These are phyloP conservation scores for Apiospora rasikravindrae DNA, from an alignment of 2,329 filamentous ascomycete species.

Conservation along the genomic window DNA sequence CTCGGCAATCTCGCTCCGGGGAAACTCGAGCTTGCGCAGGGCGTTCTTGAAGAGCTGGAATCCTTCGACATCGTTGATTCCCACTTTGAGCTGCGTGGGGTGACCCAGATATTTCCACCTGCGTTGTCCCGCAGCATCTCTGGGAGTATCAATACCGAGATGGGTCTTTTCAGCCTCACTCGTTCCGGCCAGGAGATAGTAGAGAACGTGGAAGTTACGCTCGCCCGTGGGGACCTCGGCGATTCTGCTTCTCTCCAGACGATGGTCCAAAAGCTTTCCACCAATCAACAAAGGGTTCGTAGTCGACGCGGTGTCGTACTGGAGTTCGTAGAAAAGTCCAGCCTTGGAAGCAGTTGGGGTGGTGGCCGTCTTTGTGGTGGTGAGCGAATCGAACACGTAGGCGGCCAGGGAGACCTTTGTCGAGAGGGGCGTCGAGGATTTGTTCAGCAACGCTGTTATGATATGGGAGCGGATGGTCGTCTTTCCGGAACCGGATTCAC, in stretches of 20 bases:
- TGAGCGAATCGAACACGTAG: constrained; percentile 94
- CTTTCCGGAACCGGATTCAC: constrained; percentile 95
- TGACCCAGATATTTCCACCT: constrained; percentile 97
- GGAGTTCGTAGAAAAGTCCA: constrained; percentile 92
- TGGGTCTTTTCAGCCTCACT: constrained; percentile 89
- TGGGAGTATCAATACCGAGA: constrained; percentile 62
- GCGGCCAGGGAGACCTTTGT: constrained; percentile 91
- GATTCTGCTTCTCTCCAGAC: constrained; percentile 89
- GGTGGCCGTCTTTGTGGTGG: constrained; percentile 95
- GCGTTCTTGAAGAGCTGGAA: constrained; percentile 99
- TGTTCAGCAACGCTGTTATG: constrained; percentile 82
- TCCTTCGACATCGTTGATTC: constrained; percentile 93
- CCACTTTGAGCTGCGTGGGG: constrained; percentile 94
- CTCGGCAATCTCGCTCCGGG: constrained; percentile 90
- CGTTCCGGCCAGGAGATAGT: constrained; percentile 93
- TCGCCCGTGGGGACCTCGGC: constrained; percentile 93
- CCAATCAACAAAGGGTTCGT: constrained; percentile 88
- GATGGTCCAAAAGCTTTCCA: constrained; percentile 92
- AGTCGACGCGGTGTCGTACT: constrained; percentile 89
- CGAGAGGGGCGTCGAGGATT: constrained; percentile 90
- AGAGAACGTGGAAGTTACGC: constrained; percentile 93
- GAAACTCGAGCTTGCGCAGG: constrained; percentile 90
- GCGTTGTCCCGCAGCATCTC: constrained; percentile 62
- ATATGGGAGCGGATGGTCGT: constrained; percentile 92
- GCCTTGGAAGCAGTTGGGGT: constrained; percentile 96